Percentiles rank a stretch among this genome's conserved stretches.
These are phyloP conservation scores for Phylloporus sp. DNA, from an alignment of 1,284 basidiomycete genomes.

Conservation along the genomic window DNA sequence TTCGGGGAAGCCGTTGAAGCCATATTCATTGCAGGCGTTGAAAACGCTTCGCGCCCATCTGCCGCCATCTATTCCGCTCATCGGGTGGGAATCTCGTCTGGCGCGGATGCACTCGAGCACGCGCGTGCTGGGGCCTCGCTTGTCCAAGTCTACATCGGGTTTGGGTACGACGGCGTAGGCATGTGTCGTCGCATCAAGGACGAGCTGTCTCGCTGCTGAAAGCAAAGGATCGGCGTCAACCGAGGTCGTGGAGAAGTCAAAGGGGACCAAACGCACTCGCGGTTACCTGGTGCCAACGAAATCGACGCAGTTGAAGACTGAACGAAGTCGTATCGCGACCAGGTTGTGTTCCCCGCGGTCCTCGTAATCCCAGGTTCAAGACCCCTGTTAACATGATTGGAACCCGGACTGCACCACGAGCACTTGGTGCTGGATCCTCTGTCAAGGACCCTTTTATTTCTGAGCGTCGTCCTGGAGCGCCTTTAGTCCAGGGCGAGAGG, in stretches of 20 bases:
- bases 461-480: neutral
- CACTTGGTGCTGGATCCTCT: too few species aligned
- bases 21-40: too few species aligned
- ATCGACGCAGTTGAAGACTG: neutral
- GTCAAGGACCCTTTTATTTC: neutral
- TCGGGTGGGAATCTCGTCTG: conserved; percentile 93
- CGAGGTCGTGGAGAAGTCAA: neutral
- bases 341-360: conserved; percentile 11
- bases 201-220: neutral
- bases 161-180: conserved; percentile 92
- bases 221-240: neutral
- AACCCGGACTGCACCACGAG: neutral
- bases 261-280: neutral
- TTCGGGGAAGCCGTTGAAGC: too few species aligned
- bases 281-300: neutral
- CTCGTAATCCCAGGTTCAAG: neutral
- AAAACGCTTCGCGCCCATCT: conserved; percentile 71
- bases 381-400: too few species aligned
- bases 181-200: conserved; percentile 73
- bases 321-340: conserved; percentile 7
- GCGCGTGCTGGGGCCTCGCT: conserved; percentile 88
- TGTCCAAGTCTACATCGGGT: conserved; percentile 92
- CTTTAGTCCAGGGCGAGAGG: neutral
- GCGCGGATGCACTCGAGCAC: conserved; percentile 90
- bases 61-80: conserved; percentile 82